phyloP scores from a whole-genome alignment of 106 monocot species.

The Apostasia shenzhenica region DNA sequence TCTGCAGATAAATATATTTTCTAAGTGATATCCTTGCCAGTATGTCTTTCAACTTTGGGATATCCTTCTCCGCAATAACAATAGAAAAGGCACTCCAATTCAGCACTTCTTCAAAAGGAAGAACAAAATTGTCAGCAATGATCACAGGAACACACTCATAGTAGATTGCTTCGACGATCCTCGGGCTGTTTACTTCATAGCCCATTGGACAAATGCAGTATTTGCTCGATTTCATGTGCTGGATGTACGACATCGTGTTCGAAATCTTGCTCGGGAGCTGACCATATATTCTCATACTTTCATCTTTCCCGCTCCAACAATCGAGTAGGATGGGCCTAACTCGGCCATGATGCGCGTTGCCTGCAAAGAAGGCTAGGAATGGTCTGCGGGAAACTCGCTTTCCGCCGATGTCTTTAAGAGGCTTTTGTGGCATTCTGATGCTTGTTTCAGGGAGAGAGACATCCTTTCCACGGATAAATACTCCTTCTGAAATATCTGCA shows the following conservation, averaged over 20 bases:
- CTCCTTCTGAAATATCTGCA: conserved; percentile 68
- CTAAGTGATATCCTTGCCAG: conserved; percentile 26
- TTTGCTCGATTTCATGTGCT: conserved; percentile 80
- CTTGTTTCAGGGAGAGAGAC: conserved; percentile 95
- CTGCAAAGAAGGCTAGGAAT: conserved; percentile 80
- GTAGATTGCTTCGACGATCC: conserved; percentile 80
- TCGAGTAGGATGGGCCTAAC: conserved; percentile 59
- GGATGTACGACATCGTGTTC: conserved; percentile 35
- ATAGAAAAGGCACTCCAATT: conserved; percentile 73
- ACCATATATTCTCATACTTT: conserved; percentile 51
- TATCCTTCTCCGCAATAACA: conserved; percentile 63
- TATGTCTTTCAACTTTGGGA: conserved; percentile 58
- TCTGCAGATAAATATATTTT: conserved; percentile 45
- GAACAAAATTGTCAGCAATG: conserved; percentile 67
- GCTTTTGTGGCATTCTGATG: conserved; percentile 43
- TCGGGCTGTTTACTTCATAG: conserved; percentile 83
- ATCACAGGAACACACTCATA: conserved; percentile 87
- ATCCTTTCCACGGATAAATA: conserved; percentile 64
- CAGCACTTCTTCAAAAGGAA: conserved; percentile 65
- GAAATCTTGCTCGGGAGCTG: conserved; percentile 35
- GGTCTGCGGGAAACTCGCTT: conserved; percentile 40
- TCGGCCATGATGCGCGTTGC: conserved; percentile 67
- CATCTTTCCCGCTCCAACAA: conserved; percentile 41
- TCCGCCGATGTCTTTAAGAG: conserved; percentile 54
- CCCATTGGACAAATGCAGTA: conserved; percentile 83